A percentile compares a stretch with the other conserved stretches of the same genome.
Conservation (phyloP, 805 yeast genomes). For the Spencermartinsiella europaea region DNA sequence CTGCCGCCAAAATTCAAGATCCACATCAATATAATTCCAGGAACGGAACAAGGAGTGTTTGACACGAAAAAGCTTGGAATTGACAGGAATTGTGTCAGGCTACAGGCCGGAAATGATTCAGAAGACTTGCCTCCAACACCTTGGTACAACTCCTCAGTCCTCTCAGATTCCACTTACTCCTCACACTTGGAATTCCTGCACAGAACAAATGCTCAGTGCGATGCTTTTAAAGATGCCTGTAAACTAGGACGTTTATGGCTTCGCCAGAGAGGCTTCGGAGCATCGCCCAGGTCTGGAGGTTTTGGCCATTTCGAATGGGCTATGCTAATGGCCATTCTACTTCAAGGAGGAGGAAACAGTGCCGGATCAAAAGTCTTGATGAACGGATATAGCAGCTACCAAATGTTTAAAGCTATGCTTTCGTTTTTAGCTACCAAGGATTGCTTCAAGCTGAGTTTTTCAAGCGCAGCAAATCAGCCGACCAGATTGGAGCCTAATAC, state of each 20-base stretch:
- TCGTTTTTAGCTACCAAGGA: slow-evolving; percentile 69
- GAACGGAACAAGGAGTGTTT: slow-evolving; percentile 65
- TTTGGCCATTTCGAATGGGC: slow-evolving; percentile 93
- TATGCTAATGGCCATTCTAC: slow-evolving; percentile 68
- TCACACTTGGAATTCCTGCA: slow-evolving; percentile 71
- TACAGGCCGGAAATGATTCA: slow-evolving; percentile 37
- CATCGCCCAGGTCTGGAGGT: slow-evolving; percentile 63
- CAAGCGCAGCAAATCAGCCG: slow-evolving; percentile 8
- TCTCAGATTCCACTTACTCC: slow-evolving; percentile 63
- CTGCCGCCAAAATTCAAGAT: slow-evolving; percentile 51
- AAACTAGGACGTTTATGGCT: slow-evolving; percentile 87
- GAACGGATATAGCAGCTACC: slow-evolving; percentile 89
- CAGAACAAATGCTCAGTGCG: slow-evolving; percentile 68
- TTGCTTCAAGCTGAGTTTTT: slow-evolving; percentile 19
- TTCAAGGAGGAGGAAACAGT: slow-evolving; percentile 73
- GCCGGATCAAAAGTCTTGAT: slow-evolving; percentile 71
- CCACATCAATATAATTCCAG: slow-evolving; percentile 65
- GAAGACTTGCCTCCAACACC: slow-evolving; percentile 65
- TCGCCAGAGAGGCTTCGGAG: slow-evolving; percentile 73
- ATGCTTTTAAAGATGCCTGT: slow-evolving; percentile 82
- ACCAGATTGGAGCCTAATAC: slow-evolving; percentile 3
- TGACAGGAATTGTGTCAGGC: slow-evolving; percentile 75
- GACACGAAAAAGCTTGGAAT: slow-evolving; percentile 73
- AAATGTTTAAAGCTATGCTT: slow-evolving; percentile 83
- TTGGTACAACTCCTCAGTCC: slow-evolving; percentile 73